Evolutionary conservation across 2,329 filamentous ascomycete genomes (phyloP).

Genomic region (Hypoxylon sp.): DNA sequence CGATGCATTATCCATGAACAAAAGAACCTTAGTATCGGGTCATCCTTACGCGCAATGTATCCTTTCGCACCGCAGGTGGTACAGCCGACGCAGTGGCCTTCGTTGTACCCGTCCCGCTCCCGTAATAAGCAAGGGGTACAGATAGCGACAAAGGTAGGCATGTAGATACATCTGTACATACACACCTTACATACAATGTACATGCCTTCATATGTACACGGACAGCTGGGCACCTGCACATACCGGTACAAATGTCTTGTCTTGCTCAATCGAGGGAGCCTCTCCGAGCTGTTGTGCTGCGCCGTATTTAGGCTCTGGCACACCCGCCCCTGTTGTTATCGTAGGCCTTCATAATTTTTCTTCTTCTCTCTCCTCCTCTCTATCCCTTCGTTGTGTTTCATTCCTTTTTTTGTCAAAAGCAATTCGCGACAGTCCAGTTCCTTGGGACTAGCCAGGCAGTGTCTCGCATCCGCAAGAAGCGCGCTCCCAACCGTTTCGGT

Average conservation of each 20-base stretch:
- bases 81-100: slow-evolving; percentile 21
- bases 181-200: slow-evolving; percentile 10
- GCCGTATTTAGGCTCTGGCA: slow-evolving; percentile 42
- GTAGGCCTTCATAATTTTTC: slow-evolving; percentile 23
- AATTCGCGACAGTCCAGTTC: slow-evolving; percentile 24
- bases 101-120: slow-evolving; percentile 22
- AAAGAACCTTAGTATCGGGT: slow-evolving; percentile 41
- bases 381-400: slow-evolving; percentile 34
- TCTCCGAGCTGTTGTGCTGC: slow-evolving; percentile 14
- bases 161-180: slow-evolving; percentile 22
- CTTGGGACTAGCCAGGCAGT: slow-evolving; percentile 27
- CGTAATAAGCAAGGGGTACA: slow-evolving; percentile 28
- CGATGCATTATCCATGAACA: slow-evolving; percentile 24
- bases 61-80: slow-evolving; percentile 20
- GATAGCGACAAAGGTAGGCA: slow-evolving; percentile 19
- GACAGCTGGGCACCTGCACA: too few relatives aligned
- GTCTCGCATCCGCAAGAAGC: slow-evolving; percentile 31
- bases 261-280: slow-evolving; percentile 35
- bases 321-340: slow-evolving; percentile 39
- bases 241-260: slow-evolving; percentile 11
- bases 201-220: too few relatives aligned
- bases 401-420: slow-evolving; percentile 26
- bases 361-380: slow-evolving; percentile 14
- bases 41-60: slow-evolving; percentile 4
- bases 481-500: slow-evolving; percentile 11